A percentile compares a stretch with the other conserved stretches of the same genome.
Conservation (phyloP, 441 rosid genomes). For the Arabidopsis lyrata region DNA sequence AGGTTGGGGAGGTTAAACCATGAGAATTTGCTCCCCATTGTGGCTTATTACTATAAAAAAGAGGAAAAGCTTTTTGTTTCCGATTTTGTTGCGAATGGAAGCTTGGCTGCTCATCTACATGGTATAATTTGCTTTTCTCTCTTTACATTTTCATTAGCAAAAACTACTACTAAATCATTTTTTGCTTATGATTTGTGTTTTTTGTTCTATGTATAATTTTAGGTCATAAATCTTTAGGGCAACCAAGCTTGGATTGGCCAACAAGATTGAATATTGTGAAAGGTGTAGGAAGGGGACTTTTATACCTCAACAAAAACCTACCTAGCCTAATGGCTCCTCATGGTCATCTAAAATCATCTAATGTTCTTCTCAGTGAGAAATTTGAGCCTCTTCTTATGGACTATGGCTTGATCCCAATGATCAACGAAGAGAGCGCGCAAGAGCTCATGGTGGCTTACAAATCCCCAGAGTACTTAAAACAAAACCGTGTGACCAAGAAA, state of each 20-base stretch:
- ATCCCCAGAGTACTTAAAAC: constrained; percentile 59
- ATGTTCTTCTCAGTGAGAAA: constrained; percentile 53
- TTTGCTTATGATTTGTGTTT: neutral
- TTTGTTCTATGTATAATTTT: neutral
- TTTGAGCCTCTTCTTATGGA: constrained; percentile 55
- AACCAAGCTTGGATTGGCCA: constrained; percentile 60
- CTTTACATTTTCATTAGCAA: neutral
- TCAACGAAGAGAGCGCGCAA: constrained; percentile 62
- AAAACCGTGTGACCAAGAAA: constrained; percentile 56
- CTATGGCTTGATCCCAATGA: constrained; percentile 59
- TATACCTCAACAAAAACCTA: constrained; percentile 55
- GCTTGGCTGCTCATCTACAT: constrained; percentile 65
- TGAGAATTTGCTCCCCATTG: constrained; percentile 60
- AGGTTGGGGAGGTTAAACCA: constrained; percentile 58
- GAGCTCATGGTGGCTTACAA: constrained; percentile 66
- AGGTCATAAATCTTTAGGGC: constrained; percentile 50
- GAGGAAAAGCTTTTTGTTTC: constrained; percentile 67
- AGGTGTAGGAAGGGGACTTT: constrained; percentile 62
- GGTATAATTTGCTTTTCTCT: constrained; percentile 44
- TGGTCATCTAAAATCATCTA: constrained; percentile 73
- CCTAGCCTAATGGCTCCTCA: constrained; percentile 60
- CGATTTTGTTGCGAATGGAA: constrained; percentile 56
- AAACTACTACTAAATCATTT: neutral
- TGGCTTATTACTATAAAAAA: constrained; percentile 63
- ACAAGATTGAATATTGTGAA: constrained; percentile 57